phyloP scores from a whole-genome alignment of 208 protist genomes.

The Trypanosoma melophagium region DNA sequence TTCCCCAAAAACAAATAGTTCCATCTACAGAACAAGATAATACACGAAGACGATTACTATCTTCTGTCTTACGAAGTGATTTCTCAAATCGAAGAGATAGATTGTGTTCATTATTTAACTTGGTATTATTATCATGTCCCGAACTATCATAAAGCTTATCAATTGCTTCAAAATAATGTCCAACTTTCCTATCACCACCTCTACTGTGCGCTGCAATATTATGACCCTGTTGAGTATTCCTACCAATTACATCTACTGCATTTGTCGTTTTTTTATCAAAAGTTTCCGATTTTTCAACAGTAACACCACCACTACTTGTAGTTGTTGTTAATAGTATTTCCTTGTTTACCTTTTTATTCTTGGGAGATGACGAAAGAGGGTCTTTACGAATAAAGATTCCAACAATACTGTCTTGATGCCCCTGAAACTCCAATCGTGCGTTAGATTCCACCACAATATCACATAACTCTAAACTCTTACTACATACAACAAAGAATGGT shows the following conservation, averaged over 20 bases:
- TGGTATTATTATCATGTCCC: neutral
- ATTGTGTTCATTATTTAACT: neutral
- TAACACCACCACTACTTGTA: neutral
- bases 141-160: neutral
- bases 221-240: too few species aligned
- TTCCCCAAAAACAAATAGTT: constrained; percentile 17
- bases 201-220: too few species aligned
- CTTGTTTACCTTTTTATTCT: neutral
- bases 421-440: constrained; percentile 20
- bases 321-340: neutral
- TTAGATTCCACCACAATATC: constrained; percentile 18
- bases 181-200: too few species aligned
- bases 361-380: neutral
- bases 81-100: neutral
- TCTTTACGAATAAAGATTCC: constrained; percentile 22
- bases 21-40: constrained; percentile 22
- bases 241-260: too few species aligned
- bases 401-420: constrained; percentile 32
- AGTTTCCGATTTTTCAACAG: too few species aligned
- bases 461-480: constrained; percentile 26
- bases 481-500: constrained; percentile 40
- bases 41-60: neutral
- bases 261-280: too few species aligned
- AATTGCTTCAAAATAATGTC: too few species aligned
- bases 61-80: neutral